Evolutionary conservation across 768 basidiomycete species (phyloP).

Genomic region (Suillus plorans): DNA sequence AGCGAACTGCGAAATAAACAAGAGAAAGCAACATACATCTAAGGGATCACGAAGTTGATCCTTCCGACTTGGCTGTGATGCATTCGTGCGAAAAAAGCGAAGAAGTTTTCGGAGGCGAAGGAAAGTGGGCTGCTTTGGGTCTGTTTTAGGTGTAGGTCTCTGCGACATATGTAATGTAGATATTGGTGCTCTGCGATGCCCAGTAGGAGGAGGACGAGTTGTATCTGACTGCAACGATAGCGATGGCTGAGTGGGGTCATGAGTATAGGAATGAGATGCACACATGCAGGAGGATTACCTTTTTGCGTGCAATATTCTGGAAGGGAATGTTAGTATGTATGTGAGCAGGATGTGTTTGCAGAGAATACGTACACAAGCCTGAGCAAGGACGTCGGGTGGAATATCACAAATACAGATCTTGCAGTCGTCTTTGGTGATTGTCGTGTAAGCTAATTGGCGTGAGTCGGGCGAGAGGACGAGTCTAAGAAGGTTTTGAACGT

Average conservation of each 20-base stretch:
- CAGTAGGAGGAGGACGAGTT: neutral
- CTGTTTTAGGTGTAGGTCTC: neutral
- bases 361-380: neutral
- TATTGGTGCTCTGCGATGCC: neutral
- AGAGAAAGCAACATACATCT: neutral
- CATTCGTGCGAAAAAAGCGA: neutral
- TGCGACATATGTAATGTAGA: too few species aligned
- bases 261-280: neutral
- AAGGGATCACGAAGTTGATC: neutral
- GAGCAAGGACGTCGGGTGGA: neutral
- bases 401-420: too few species aligned
- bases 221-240: neutral
- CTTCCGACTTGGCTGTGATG: too few species aligned
- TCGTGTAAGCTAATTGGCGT: neutral
- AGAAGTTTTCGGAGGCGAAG: neutral
- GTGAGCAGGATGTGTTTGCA: neutral
- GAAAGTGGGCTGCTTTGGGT: neutral
- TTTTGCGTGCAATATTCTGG: neutral
- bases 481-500: neutral
- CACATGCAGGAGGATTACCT: neutral
- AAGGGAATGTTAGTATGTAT: neutral
- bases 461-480: neutral
- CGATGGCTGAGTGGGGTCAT: neutral
- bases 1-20: neutral
- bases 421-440: neutral